phyloP scores from a whole-genome alignment of 257 asterid species.

The Nicotiana obtusifolia region DNA sequence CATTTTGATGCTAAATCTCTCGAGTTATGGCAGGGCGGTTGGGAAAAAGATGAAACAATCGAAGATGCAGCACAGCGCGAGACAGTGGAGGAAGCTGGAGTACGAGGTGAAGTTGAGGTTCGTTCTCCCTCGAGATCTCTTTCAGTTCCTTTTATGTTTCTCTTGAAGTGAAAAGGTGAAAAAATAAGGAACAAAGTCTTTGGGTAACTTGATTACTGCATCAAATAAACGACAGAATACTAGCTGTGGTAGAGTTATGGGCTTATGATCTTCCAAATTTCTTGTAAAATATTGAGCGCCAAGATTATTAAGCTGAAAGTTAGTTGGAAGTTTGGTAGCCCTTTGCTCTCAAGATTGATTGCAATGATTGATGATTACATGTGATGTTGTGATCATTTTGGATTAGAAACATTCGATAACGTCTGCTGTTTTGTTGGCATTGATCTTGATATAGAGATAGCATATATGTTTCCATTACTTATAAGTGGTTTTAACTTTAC shows the following conservation, averaged over 20 bases:
- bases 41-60: slow-evolving; percentile 79
- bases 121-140: slow-evolving; percentile 3
- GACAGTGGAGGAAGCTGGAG: slow-evolving; percentile 96
- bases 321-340: too few relatives aligned
- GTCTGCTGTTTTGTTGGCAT: neutral
- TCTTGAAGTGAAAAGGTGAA: neutral
- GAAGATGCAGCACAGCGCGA: slow-evolving; percentile 76
- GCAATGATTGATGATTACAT: neutral
- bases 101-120: slow-evolving; percentile 77
- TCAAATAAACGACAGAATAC: neutral
- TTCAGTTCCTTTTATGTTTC: neutral
- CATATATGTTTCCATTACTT: neutral
- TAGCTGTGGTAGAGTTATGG: neutral
- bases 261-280: neutral
- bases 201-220: neutral
- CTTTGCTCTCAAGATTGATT: neutral
- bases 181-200: neutral
- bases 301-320: too few relatives aligned
- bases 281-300: neutral
- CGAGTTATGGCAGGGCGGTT: slow-evolving; percentile 67
- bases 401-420: neutral
- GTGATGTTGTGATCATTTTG: neutral
- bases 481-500: neutral
- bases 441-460: neutral
- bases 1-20: neutral